Percentiles rank a stretch among this genome's conserved stretches.
Conservation (phyloP, 345 rosid species). For the Pugionium dolabratum region DNA sequence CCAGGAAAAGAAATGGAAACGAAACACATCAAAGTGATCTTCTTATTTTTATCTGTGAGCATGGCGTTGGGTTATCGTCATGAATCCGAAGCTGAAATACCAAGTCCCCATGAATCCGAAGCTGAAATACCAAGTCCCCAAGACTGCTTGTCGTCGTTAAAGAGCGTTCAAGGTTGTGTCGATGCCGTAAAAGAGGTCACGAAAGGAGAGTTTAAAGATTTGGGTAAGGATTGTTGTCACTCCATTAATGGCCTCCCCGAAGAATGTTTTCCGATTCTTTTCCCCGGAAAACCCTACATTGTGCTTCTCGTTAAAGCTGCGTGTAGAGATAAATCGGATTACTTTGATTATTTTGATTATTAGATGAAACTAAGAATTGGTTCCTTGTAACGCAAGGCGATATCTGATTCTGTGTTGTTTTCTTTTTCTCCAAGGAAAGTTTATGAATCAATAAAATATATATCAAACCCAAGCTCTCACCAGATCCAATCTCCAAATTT, state of each 20-base stretch:
- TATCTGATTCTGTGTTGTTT: background rate
- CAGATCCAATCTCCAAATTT: too few species aligned
- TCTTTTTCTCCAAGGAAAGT: background rate
- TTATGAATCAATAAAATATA: background rate
- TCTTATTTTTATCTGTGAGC: background rate
- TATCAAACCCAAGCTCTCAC: background rate
- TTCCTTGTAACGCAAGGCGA: constrained; percentile 4
- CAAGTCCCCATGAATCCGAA: background rate
- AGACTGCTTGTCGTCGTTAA: constrained; percentile 8
- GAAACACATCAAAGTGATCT: constrained; percentile 16
- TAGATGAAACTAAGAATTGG: background rate
- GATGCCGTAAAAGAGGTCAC: constrained; percentile 9
- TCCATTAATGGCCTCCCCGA: constrained; percentile 4
- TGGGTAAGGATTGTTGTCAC: constrained; percentile 25
- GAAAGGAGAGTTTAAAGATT: background rate
- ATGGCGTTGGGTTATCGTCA: constrained; percentile 4
- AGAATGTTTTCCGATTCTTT: constrained; percentile 4
- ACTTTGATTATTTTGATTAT: background rate
- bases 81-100: constrained; percentile 9
- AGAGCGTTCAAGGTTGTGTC: constrained; percentile 8
- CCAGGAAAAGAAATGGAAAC: constrained; percentile 5
- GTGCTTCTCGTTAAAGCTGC: background rate
- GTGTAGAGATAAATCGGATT: background rate
- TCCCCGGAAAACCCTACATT: background rate
- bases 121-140: constrained; percentile 14